A percentile compares a stretch with the other conserved stretches of the same genome.
Conservation (phyloP, 2,329 filamentous ascomycete species). For the Paraconiothyrium sp. region DNA sequence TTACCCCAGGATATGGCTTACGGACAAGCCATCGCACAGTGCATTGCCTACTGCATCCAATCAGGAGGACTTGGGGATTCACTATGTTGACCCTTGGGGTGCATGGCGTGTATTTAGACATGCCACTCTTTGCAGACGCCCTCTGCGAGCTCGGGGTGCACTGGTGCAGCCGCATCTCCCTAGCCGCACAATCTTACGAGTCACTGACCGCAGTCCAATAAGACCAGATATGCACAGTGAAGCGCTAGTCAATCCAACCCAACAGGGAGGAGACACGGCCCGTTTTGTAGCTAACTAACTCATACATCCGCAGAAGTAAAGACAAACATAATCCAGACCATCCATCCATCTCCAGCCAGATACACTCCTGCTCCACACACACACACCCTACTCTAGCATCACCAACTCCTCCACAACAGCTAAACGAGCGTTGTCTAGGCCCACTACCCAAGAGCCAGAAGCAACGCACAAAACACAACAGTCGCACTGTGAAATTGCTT, state of each 20-base stretch:
- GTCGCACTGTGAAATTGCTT: slow-evolving; percentile 40
- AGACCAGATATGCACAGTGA: slow-evolving; percentile 10
- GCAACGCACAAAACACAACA: slow-evolving; percentile 36
- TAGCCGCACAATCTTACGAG: not conserved
- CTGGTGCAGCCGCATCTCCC: not conserved
- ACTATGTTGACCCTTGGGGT: no score
- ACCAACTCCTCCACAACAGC: slow-evolving; percentile 1
- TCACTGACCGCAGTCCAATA: not conserved
- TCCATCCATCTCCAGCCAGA: slow-evolving; percentile 22
- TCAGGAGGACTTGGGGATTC: not conserved
- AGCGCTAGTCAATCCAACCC: slow-evolving; percentile 29
- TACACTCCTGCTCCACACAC: slow-evolving; percentile 3
- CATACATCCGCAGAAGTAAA: slow-evolving; percentile 42
- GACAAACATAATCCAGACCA: slow-evolving; percentile 26
- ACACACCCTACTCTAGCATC: not conserved
- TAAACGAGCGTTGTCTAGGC: slow-evolving; percentile 14
- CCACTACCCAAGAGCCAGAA: slow-evolving; percentile 26
- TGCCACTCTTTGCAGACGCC: not conserved
- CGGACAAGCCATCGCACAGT: not conserved
- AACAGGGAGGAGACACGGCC: slow-evolving; percentile 28
- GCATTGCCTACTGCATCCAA: not conserved
- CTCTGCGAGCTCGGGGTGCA: not conserved
- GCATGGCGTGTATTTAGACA: no score
- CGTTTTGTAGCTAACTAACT: slow-evolving; percentile 44
- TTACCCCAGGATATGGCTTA: not conserved